Evolutionary conservation across 495 filamentous ascomycete genomes (phyloP).

Genomic region (Penicillium lividum): DNA sequence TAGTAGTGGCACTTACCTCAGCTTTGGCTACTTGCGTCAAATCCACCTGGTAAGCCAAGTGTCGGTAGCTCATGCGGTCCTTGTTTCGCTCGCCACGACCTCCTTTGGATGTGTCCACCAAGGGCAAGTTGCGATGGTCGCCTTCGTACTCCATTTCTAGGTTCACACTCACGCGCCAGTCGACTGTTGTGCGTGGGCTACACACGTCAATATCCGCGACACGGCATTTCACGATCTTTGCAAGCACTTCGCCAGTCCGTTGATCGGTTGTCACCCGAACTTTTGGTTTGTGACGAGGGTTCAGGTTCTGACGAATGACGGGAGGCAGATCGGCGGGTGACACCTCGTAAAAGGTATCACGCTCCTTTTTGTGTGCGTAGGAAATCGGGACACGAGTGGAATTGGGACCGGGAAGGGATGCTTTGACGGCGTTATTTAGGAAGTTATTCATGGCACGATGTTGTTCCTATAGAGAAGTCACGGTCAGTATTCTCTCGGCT

Average conservation of each 20-base stretch:
- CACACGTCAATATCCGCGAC: conserved; percentile 81
- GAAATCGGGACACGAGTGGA: conserved; percentile 65
- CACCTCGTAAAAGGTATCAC: conserved; percentile 80
- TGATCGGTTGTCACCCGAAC: conserved; percentile 79
- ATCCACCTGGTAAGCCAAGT: conserved; percentile 83
- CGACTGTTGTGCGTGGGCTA: conserved; percentile 69
- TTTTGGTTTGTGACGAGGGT: conserved; percentile 60
- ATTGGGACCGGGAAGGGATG: conserved; percentile 36
- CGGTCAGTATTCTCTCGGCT: conserved; percentile 8
- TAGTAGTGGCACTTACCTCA: conserved; percentile 48
- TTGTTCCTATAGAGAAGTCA: conserved; percentile 56
- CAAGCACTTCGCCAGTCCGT: conserved; percentile 67
- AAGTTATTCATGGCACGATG: conserved; percentile 77
- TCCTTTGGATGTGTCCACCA: conserved; percentile 32
- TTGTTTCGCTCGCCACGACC: conserved; percentile 68
- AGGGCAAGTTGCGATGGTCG: conserved; percentile 54
- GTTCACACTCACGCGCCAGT: conserved; percentile 87
- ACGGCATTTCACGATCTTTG: conserved; percentile 85
- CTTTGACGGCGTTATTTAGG: conserved; percentile 68
- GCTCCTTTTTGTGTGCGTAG: conserved; percentile 78
- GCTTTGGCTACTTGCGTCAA: conserved; percentile 77
- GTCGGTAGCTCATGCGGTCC: conserved; percentile 85
- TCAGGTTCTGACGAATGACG: conserved; percentile 54
- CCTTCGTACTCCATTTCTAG: conserved; percentile 87
- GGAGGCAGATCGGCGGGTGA: conserved; percentile 57